Percentiles rank a stretch among this genome's conserved stretches.
Conservation (phyloP, 306 rosid genomes). For the Fagus crenata region DNA sequence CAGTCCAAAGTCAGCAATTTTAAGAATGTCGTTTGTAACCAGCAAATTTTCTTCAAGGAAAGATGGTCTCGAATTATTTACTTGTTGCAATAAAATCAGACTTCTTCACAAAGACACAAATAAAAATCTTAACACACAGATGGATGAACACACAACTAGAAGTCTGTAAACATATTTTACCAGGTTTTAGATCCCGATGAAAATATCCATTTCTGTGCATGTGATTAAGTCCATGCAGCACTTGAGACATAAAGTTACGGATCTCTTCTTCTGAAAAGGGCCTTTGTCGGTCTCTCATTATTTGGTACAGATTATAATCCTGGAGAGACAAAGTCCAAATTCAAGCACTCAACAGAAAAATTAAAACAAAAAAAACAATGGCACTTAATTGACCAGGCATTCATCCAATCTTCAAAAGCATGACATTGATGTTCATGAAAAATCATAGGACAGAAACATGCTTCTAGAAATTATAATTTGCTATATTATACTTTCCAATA, state of each 20-base stretch:
- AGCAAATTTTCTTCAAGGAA: constrained; percentile 67
- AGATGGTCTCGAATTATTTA: constrained; percentile 13
- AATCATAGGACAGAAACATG: constrained; percentile 2
- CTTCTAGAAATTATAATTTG: not conserved
- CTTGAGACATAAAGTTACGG: constrained; percentile 64
- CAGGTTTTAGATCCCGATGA: constrained; percentile 87
- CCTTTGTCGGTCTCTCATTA: constrained; percentile 64
- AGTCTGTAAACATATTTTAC: constrained; percentile 34
- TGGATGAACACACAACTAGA: constrained; percentile 17
- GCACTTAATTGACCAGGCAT: constrained; percentile 13
- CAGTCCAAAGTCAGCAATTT: constrained; percentile 86
- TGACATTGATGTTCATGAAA: constrained; percentile 12
- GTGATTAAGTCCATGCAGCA: constrained; percentile 68
- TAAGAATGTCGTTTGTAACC: constrained; percentile 70
- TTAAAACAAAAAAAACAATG: not conserved
- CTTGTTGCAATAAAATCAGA: constrained; percentile 14
- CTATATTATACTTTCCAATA: not conserved
- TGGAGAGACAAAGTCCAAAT: constrained; percentile 39
- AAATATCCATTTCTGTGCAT: constrained; percentile 74
- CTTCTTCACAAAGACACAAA: constrained; percentile 19
- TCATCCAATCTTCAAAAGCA: constrained; percentile 24
- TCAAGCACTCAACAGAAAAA: constrained; percentile 34
- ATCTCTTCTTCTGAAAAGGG: constrained; percentile 77
- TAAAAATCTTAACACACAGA: constrained; percentile 6
- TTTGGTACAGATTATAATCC: constrained; percentile 75